Base-by-base conservation (phyloP, 1,139 yeast species). In the Suhomyces chickasaworum region DNA sequence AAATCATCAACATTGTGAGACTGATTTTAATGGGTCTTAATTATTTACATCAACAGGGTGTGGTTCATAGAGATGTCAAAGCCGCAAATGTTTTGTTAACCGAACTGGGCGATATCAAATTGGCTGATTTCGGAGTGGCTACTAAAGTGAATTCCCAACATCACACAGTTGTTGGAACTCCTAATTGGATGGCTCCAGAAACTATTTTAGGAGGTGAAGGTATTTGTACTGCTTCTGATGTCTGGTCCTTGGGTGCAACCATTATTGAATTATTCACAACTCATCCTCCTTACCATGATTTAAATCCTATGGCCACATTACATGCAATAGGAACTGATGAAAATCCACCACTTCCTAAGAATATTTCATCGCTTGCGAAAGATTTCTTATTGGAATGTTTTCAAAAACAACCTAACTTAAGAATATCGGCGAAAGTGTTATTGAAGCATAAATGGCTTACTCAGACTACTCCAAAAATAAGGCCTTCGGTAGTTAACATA, bases 171-270 rank as follows among this genome's bases (percentile, higher is more conserved):
- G 80, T 74, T 7, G 95, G 95, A 2, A 85, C 93, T 0, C 91
- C 93, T 1, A 83, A 86, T 59, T 86, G 93, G 93, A 86, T 86
- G 90, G 93, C 95, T 0, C 95, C 95, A 0, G 95, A 87, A 60
- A 78, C 89, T 0, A 80, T 81, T 1, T 65, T 82, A 37, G 84
- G 87, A 15, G 84, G 90, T 53, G 89, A 86, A 57, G 97, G 96
- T 6, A 84, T 95, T 3, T 85, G 95, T 34, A 83, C 95, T 0
- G 88, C 95, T 0, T 88, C 96, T 4, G 95, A 87, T 64, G 80
- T 86, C 21, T 87, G 95, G 98, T 88, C 97, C n/a, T 68, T 93
- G 31, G 99, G 98, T 1, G 96, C 97, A 15, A 93, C 98, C 0
- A 80, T 91, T 4, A 82, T 91, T 8, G 99, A 93, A 62, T 69